These are phyloP conservation scores for Cyberlindnera lachancei DNA, from an alignment of 805 yeast species.

Conservation along the genomic window DNA sequence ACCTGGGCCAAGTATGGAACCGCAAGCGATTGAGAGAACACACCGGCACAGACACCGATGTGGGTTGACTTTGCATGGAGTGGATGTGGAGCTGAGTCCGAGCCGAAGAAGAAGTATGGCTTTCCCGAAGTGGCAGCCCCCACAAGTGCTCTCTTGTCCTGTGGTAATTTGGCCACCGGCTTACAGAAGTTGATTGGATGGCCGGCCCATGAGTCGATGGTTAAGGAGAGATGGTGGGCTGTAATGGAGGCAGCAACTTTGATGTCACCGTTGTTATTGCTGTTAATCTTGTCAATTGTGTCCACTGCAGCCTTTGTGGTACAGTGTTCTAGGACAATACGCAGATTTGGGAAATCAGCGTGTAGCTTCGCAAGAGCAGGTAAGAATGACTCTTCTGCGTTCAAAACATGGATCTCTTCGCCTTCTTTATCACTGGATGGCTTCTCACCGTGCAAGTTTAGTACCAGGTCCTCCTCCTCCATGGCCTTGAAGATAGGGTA, in stretches of 20 bases:
- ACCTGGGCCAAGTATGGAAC: constrained; percentile 80
- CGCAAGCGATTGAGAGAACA: constrained; percentile 81
- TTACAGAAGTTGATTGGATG: constrained; percentile 92
- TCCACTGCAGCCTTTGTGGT: constrained; percentile 86
- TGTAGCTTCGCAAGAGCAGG: constrained; percentile 83
- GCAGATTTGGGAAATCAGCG: constrained; percentile 73
- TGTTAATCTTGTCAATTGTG: constrained; percentile 61
- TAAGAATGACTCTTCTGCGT: constrained; percentile 87
- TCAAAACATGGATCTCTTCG: constrained; percentile 77
- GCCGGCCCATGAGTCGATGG: constrained; percentile 95
- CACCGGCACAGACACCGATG: constrained; percentile 95
- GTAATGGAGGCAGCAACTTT: constrained; percentile 89
- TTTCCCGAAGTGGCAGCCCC: constrained; percentile 88
- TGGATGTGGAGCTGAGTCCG: constrained; percentile 98
- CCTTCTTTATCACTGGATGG: constrained; percentile 53
- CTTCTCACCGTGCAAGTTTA: constrained; percentile 94
- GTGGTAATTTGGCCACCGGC: constrained; percentile 93
- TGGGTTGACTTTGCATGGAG: constrained; percentile 67
- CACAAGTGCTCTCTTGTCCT: constrained; percentile 72
- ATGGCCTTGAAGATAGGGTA: constrained; percentile 87
- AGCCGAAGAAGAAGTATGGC: constrained; percentile 91
- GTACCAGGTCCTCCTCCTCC: constrained; percentile 68
- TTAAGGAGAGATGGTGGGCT: constrained; percentile 86
- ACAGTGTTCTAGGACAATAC: constrained; percentile 90
- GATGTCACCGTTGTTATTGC: constrained; percentile 30